Base-by-base conservation (phyloP, 768 basidiomycete species). In the Amanita jacksonii region DNA sequence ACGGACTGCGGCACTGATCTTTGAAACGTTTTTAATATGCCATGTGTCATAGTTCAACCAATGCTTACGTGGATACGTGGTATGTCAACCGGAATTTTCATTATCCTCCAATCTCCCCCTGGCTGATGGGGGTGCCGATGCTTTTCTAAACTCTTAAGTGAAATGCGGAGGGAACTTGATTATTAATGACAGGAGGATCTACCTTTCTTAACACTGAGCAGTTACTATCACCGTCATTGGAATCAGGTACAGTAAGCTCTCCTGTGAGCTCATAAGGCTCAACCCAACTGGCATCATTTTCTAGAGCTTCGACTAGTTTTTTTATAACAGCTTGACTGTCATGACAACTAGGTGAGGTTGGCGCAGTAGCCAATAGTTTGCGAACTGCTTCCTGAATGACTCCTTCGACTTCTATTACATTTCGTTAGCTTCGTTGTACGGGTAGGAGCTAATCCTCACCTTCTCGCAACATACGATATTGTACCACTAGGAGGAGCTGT, bases 391-490 rank as follows among this genome's bases (percentile, higher is more conserved):
- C 63, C 45, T 77, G 71, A 10, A 86, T 72, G 28, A 86, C 59
- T 5, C 67, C 64, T 54, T 79, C 80, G 4, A 84, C 78, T 66
- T 90, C 87, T 89, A 50, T 4, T 35, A 48, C 41, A 35, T n/a
- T 35, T 25, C 30, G 38, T 41, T 39, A 49, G 38, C 12, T 45
- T 32, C 13, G n/a, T 19, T 27, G 23, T 43, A 27, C 16, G 13
- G 7, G 9, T n/a, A 18, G 30, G 3, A 28, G 28, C 16, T 12
- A 36, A 31, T 15, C 40, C 57, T 35, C 47, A 89, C 91, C 91
- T 70, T 93, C 88, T 15, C 80, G 79, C 19, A 94, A 62, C 66
- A 80, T 79, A 28, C 86, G 77, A 61, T 91, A 96, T 39, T 66
- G 71, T 46, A 96, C 80, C 18, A 70, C 62, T 24, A 94, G 64